These are phyloP conservation scores for Phytophthora meadii DNA, from an alignment of 352 stramenopile genomes.

Conservation along the genomic window DNA sequence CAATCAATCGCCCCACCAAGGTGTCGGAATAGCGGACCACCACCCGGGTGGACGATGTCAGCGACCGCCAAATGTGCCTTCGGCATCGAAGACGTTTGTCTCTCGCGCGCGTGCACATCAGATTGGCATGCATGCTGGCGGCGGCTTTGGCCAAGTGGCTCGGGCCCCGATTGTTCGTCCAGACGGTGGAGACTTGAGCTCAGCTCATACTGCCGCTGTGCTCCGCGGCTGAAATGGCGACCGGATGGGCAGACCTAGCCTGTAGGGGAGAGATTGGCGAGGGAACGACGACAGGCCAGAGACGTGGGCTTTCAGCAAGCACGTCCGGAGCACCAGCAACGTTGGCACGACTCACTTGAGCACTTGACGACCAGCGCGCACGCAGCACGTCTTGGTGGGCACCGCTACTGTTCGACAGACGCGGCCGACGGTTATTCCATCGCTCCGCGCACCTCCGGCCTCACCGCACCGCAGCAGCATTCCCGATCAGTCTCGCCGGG, in stretches of 20 bases:
- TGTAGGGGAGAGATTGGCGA: constrained; percentile 22
- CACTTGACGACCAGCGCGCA: constrained; percentile 35
- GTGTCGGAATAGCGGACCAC: constrained; percentile 20
- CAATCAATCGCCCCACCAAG: constrained; percentile 12
- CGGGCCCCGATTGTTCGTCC: constrained; percentile 12
- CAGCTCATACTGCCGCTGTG: constrained; percentile 18
- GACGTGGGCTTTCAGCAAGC: constrained; percentile 9
- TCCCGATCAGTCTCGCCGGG: constrained; percentile 5
- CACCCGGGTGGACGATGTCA: constrained; percentile 10
- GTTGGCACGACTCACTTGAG: constrained; percentile 33
- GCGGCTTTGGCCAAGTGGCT: constrained; percentile 7
- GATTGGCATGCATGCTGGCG: constrained; percentile 31
- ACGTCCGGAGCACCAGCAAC: constrained; percentile 15
- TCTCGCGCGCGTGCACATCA: constrained; percentile 36
- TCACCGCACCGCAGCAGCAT: constrained; percentile 5
- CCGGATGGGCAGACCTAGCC: constrained; percentile 34
- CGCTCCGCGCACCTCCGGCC: constrained; percentile 16
- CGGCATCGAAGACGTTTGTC: constrained; percentile 10
- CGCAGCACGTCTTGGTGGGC: constrained; percentile 29
- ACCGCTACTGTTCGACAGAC: constrained; percentile 22
- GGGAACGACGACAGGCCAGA: constrained; percentile 26
- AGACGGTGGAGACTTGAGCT: constrained; percentile 24
- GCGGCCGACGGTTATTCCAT: constrained; percentile 15
- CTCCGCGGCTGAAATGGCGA: constrained; percentile 26
- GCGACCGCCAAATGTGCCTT: constrained; percentile 1